Base-by-base conservation (phyloP, 257 asterid species). In the Apocynum venetum region DNA sequence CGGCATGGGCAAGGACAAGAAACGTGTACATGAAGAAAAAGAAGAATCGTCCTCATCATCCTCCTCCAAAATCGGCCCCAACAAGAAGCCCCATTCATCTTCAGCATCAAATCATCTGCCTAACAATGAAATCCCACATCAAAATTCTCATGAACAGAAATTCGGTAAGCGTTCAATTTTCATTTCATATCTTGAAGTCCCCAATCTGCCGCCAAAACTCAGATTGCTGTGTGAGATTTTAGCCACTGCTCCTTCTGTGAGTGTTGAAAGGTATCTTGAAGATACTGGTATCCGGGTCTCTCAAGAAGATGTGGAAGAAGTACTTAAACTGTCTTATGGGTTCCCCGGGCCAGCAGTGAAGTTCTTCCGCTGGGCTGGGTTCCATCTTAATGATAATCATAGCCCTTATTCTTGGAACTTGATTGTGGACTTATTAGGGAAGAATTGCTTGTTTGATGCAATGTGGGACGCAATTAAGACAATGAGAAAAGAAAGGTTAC, bases 401-500 rank as follows among this genome's bases (percentile, higher is more conserved):
- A 83, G 89, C 70, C 80, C 80, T 4, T 79, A 83, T 43, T 82
- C 93, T 25, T 91, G 97, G 97, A 84, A 89, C 77, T 82, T 91
- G 82, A 80, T 91, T 76, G 94, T 91, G 9, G 94, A 91, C 79
- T 76, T 91, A 83, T 82, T 91, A 74, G 97, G 94, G 8, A 89
- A 80, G 77, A 88, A 89, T 84, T 47, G 61, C 60, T 68, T 88
- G 87, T 91, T 88, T 84, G 93, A 91, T 81, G 91, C 97, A 66
- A 89, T 91, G 97, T 91, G 97, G 97, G 93, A 91, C 79, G 94
- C 94, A 25, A 80, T 89, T 51, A 91, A 89, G 78, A 89, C 97
- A 48, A 88, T 89, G 90, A 83, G 70, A 79, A 85, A 83, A 70
- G 90, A 82, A 69, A 71, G 74, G 52, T 66, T 89, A 80, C 82